Base-by-base conservation (phyloP, 139 green algal genomes). In the Picochlorum costavermella region DNA sequence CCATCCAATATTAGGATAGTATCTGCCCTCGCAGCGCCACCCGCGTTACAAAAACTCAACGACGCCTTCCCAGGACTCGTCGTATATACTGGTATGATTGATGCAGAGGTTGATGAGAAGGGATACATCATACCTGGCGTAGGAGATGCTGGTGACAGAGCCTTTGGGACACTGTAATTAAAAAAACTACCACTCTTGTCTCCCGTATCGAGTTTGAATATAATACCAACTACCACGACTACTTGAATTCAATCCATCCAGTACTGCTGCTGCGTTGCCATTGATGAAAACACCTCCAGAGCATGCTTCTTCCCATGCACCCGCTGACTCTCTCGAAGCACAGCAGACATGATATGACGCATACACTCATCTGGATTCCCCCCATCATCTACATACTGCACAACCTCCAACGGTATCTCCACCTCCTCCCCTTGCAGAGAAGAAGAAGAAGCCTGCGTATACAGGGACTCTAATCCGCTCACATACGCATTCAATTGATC, bases 111-210 rank as follows among this genome's bases (percentile, higher is more conserved):
- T 8, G 86, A 96, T 73, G 90, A 94, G 10, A 73, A 84, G 6
- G 92, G 92, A 3, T 96, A 86, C 80, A 98, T 98, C 56, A 51
- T 96, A 1, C 92, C 92, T 2, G 92, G 92, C 2, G 68, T 96
- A 13, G 92, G 92, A 0, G 91, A 98, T 71, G 91, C 92, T 2
- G 92, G 92, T 0, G 92, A 98, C 70, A 68, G 91, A 12, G 78
- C 75, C 1, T 98, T 86, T 66, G 86, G 86, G 33, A 95, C 85
- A 23, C 44, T 3, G 29, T 46, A 61, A 31, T 56, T 28, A 56
- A 20, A 56, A 28, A 28, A 23, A 23, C 20, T 23, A 23, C 20
- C 20, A 23, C 20, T 23, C 20, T 23, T 23, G 20, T 23, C 20
- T 23, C 20, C 20, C 20, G 20, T 23, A 23, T 23, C 20, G 20